A percentile compares a stretch with the other conserved stretches of the same genome.
Evolutionary conservation across 1,139 yeast species (phyloP).

Genomic region (Saccharomyces pastorianus): DNA sequence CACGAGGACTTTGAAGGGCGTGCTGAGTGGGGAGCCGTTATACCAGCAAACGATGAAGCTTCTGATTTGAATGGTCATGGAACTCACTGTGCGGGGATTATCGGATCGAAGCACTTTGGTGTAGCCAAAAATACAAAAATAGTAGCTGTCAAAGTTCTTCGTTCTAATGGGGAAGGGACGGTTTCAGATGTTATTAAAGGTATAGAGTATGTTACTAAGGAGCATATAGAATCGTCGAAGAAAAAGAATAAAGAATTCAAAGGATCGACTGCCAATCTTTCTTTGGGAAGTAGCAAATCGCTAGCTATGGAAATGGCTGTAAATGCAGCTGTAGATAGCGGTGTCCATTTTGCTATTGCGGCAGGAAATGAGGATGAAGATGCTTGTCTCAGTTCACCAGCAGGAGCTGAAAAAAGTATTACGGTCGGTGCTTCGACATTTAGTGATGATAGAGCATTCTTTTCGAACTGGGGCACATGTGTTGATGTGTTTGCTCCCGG

Average conservation of each 20-base stretch:
- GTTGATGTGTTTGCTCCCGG: conserved; percentile 86
- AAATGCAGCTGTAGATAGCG: conserved; percentile 74
- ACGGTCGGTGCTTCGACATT: conserved; percentile 80
- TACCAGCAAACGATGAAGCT: conserved; percentile 78
- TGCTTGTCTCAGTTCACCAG: conserved; percentile 80
- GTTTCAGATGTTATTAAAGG: conserved; percentile 80
- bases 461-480: conserved; percentile 77
- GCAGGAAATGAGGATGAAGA: conserved; percentile 84
- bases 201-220: conserved; percentile 60
- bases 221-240: conserved; percentile 18
- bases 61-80: conserved; percentile 89
- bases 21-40: conserved; percentile 88
- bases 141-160: conserved; percentile 72
- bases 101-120: conserved; percentile 70
- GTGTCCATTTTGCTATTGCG: conserved; percentile 78
- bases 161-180: conserved; percentile 70
- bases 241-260: conserved; percentile 53
- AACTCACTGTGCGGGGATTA: conserved; percentile 83
- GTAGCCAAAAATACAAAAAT: conserved; percentile 69
- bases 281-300: conserved; percentile 81
- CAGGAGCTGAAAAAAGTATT: conserved; percentile 63
- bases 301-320: conserved; percentile 77
- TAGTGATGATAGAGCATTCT: conserved; percentile 67
- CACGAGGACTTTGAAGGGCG: conserved; percentile 87
- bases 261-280: conserved; percentile 86